Percentiles rank a stretch among this genome's conserved stretches.
Evolutionary conservation across 106 monocot species (phyloP).

Genomic region (Apostasia shenzhenica): DNA sequence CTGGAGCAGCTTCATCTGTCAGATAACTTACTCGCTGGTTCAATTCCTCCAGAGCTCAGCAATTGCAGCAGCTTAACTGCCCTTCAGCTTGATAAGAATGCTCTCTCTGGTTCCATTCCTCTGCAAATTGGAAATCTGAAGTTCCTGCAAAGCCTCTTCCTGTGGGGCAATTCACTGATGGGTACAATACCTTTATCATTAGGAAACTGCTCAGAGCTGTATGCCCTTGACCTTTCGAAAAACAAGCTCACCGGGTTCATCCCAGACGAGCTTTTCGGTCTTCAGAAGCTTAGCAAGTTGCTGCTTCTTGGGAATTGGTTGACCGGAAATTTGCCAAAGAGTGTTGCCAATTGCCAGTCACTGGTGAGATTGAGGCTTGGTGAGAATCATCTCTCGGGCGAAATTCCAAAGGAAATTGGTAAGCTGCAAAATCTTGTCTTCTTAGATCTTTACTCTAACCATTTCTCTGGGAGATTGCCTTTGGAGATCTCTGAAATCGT

Average conservation of each 20-base stretch:
- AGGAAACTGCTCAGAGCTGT: constrained; percentile 65
- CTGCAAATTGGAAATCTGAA: constrained; percentile 42
- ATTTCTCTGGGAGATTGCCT: constrained; percentile 48
- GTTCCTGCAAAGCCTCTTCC: constrained; percentile 53
- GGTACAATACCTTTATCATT: constrained; percentile 55
- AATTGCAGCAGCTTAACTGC: constrained; percentile 77
- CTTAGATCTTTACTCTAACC: constrained; percentile 57
- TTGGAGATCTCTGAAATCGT: constrained; percentile 46
- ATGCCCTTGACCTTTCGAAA: constrained; percentile 72
- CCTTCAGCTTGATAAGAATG: constrained; percentile 77
- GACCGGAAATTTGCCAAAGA: constrained; percentile 38
- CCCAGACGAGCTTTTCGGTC: constrained; percentile 63
- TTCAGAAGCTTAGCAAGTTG: constrained; percentile 82
- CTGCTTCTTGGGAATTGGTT: constrained; percentile 67
- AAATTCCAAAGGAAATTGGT: constrained; percentile 55
- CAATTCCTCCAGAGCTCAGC: constrained; percentile 47
- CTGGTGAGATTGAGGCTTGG: constrained; percentile 73
- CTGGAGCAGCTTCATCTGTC: constrained; percentile 90
- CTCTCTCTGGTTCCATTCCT: constrained; percentile 58
- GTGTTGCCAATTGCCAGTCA: constrained; percentile 53
- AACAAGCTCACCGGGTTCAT: constrained; percentile 63
- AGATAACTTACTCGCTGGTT: constrained; percentile 57
- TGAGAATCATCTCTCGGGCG: constrained; percentile 66
- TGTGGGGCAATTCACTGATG: constrained; percentile 79
- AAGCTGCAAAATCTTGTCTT: constrained; percentile 66